A percentile compares a stretch with the other conserved stretches of the same genome.
Conservation (phyloP, 176 grass and related monocot genomes). For the Melocanna baccifera region DNA sequence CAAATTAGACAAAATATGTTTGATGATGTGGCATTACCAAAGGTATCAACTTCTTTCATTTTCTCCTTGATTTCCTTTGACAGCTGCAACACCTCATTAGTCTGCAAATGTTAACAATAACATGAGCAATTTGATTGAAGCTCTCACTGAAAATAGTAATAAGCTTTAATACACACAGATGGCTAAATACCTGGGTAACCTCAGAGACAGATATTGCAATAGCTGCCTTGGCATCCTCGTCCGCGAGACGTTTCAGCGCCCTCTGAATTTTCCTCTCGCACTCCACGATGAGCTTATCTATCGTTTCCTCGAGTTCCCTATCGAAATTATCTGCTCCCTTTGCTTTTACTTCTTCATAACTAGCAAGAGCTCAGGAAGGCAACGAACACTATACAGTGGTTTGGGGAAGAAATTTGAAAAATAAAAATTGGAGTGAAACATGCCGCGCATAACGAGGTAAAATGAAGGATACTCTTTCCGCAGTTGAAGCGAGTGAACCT, state of each 20-base stretch:
- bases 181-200: conserved; percentile 70
- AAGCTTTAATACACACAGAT: neutral
- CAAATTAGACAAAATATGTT: neutral
- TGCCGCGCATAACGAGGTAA: neutral
- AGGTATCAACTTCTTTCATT: conserved; percentile 73
- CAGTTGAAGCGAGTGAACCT: conserved; percentile 84
- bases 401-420: neutral
- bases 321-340: conserved; percentile 73
- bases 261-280: conserved; percentile 98
- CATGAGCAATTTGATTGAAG: conserved; percentile 13
- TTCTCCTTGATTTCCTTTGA: conserved; percentile 95
- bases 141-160: neutral
- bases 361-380: conserved; percentile 66
- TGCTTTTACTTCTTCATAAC: conserved; percentile 79
- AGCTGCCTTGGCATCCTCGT: conserved; percentile 89
- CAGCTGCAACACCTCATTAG: conserved; percentile 58
- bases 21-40: conserved; percentile 49
- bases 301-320: conserved; percentile 82
- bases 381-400: neutral
- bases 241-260: conserved; percentile 76
- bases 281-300: conserved; percentile 93
- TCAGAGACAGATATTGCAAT: conserved; percentile 95
- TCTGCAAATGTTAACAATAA: conserved; percentile 43
- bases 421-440: neutral
- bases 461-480: conserved; percentile 90